Evolutionary conservation across 352 stramenopile species (phyloP), one percentile per base, ranked within the genome.

Genomic region (Phytophthora citricola): DNA sequence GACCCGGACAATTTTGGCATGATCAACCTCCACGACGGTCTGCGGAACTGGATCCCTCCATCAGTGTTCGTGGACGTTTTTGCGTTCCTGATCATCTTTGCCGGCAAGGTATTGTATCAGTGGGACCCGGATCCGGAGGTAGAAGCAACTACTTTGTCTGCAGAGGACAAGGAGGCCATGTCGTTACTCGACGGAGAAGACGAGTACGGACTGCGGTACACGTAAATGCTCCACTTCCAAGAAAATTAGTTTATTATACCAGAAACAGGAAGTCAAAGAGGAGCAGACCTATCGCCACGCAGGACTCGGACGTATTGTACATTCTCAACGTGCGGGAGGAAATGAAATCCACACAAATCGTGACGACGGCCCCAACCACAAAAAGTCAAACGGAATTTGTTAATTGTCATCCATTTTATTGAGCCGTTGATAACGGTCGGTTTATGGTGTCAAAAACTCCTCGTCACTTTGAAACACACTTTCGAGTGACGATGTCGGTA

Each of bases 101-200:
- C 76, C 5, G 85, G 85, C 22, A 92, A 92, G 52, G 62, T 89
- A 11, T 67, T 95, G 36, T 94, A 87, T 60, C 85, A 93, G 50
- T 96, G 86, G 88, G 83, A 96, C 41, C 63, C 81, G 3, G 83
- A 92, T 65, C 85, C 83, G 45, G 83, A 90, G 15, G 83, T 90
- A 31, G 81, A 94, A 67, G 86, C 86, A 24, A 94, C 85, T 24
- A 96, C 88, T 26, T 81, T 79, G 46, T 94, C 86, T 11, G 88
- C 86, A 9, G 88, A 93, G 41, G 88, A 96, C 55, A 95, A 95
- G 63, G 88, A 95, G 56, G 82, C 83, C 7, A 81, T 85, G 65
- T 88, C 87, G 12, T 66, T 95, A 20, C 78, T 95, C 24, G 79
- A 77, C 14, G 75, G 90, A 60, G 79, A 86, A 49, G 68, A 83